Percentiles rank a stretch among this genome's conserved stretches.
Conservation (phyloP, 2,329 filamentous ascomycete species). For the Colletotrichum chrysophilum region DNA sequence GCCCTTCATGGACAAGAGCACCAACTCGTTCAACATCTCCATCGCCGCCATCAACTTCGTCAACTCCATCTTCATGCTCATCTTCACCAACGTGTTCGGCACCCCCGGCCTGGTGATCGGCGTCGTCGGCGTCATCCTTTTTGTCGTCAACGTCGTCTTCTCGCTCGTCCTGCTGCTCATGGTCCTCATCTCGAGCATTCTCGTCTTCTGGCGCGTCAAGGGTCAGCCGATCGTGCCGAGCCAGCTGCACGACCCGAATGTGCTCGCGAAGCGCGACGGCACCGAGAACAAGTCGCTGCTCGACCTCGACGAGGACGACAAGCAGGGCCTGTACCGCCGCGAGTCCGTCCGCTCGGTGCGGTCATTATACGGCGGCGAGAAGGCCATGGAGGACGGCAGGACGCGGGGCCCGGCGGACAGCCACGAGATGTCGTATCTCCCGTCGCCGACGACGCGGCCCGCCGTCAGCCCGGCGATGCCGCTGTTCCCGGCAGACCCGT, state of each 20-base stretch:
- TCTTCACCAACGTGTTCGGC: constrained; percentile 88
- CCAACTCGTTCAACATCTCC: constrained; percentile 94
- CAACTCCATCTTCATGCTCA: constrained; percentile 85
- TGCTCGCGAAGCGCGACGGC: constrained; percentile 84
- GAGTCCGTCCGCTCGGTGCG: constrained; percentile 1
- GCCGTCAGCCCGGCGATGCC: constrained; percentile 12
- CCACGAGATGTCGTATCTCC: constrained; percentile 12
- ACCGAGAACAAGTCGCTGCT: constrained; percentile 42
- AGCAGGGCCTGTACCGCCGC: constrained; percentile 27
- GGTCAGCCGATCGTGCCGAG: constrained; percentile 78
- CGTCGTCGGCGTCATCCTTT: constrained; percentile 88
- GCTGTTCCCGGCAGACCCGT: constrained; percentile 10
- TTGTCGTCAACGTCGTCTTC: constrained; percentile 87
- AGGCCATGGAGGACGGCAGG: constrained; percentile 10
- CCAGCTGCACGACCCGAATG: constrained; percentile 87
- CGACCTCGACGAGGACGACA: constrained; percentile 47
- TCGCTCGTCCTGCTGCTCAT: constrained; percentile 83
- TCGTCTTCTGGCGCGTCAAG: constrained; percentile 87
- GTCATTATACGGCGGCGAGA: background rate
- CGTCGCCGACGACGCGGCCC: background rate
- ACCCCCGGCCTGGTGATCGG: constrained; percentile 84
- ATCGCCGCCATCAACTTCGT: constrained; percentile 91
- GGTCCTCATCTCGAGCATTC: constrained; percentile 63
- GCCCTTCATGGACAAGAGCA: constrained; percentile 99
- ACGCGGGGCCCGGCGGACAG: background rate